A percentile compares a stretch with the other conserved stretches of the same genome.
phyloP scores from a whole-genome alignment of 345 rosid genomes.

The Arabis hirsuta region DNA sequence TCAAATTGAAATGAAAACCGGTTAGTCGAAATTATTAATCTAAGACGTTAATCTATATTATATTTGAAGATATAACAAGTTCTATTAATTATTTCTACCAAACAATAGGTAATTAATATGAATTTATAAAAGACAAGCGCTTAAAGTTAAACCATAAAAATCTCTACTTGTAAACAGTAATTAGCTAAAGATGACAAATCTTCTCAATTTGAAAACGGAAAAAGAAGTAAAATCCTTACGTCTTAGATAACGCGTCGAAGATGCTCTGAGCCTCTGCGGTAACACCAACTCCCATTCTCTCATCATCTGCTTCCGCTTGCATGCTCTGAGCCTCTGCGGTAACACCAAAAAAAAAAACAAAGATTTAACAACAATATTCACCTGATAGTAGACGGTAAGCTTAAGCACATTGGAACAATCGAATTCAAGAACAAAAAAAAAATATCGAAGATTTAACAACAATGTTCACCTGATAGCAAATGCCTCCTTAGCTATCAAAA shows the following conservation, averaged over 20 bases:
- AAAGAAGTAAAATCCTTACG: constrained; percentile 50
- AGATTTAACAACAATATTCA: too few species aligned
- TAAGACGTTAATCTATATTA: too few species aligned
- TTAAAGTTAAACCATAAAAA: constrained; percentile 18
- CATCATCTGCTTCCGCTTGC: constrained; percentile 87
- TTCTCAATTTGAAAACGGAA: neutral
- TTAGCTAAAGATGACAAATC: neutral
- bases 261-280: constrained; percentile 85
- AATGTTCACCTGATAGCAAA: constrained; percentile 67
- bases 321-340: too few species aligned
- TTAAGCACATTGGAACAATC: neutral
- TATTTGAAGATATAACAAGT: too few species aligned
- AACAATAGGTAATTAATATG: too few species aligned
- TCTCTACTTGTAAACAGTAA: neutral
- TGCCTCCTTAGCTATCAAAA: constrained; percentile 89
- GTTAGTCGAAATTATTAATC: too few species aligned
- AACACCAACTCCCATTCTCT: constrained; percentile 93
- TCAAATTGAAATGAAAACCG: too few species aligned
- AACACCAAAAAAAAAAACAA: too few species aligned
- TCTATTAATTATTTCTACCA: too few species aligned
- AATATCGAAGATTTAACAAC: neutral
- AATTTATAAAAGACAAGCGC: neutral
- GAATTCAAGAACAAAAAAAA: neutral
- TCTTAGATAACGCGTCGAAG: constrained; percentile 90
- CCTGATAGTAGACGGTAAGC: too few species aligned